These are phyloP conservation scores for Rhynchospora breviuscula DNA, from an alignment of 176 grass and related monocot genomes.

Conservation along the genomic window DNA sequence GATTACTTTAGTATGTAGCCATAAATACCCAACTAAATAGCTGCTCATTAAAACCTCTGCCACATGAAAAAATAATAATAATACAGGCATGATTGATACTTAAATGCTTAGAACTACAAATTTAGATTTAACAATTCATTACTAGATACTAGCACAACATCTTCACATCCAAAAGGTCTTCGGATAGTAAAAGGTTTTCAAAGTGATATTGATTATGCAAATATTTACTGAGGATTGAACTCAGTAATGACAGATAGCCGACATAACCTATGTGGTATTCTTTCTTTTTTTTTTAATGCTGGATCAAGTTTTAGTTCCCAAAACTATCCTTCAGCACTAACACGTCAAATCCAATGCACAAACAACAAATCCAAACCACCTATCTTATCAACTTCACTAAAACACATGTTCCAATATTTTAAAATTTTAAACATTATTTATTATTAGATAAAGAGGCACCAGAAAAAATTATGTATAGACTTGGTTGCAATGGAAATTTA, in stretches of 20 bases:
- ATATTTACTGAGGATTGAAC: background rate
- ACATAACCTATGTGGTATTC: background rate
- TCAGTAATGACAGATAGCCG: background rate
- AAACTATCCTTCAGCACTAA: background rate
- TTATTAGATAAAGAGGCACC: background rate
- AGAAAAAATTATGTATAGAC: background rate
- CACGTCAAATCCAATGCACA: background rate
- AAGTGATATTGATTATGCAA: background rate
- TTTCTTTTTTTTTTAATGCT: background rate
- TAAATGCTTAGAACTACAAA: background rate
- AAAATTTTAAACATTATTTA: background rate
- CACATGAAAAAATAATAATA: constrained; percentile 1
- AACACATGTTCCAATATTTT: background rate
- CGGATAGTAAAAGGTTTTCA: background rate
- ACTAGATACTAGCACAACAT: background rate
- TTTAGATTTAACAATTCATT: background rate
- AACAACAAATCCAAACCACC: background rate
- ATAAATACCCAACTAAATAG: constrained; percentile 7
- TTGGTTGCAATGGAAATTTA: background rate
- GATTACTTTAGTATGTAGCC: background rate
- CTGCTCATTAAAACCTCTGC: background rate
- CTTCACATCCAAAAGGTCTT: constrained; percentile 1
- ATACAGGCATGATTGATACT: background rate
- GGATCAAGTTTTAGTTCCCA: background rate
- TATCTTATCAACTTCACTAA: background rate